A percentile compares a stretch with the other conserved stretches of the same genome.
Evolutionary conservation across 495 filamentous ascomycete species (phyloP).

Genomic region (Cudoniella acicularis): DNA sequence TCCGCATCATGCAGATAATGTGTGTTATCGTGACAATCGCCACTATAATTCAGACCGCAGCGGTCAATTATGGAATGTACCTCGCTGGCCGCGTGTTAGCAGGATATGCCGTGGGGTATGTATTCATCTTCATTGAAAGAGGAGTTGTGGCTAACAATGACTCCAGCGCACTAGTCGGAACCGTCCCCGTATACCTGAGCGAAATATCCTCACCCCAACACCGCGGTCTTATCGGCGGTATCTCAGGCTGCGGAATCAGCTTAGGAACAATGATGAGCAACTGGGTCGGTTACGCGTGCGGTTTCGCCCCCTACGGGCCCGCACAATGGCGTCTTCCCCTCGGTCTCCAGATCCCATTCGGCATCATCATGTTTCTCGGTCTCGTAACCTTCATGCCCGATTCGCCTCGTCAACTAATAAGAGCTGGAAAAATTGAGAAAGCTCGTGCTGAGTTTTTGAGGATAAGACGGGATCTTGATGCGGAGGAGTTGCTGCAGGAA

Average conservation of each 20-base stretch:
- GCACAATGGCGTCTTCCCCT: constrained; percentile 56
- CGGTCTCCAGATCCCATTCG: constrained; percentile 57
- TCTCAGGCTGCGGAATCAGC: constrained; percentile 54
- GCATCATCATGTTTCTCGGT: constrained; percentile 53
- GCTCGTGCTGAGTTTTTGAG: constrained; percentile 46
- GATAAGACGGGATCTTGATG: constrained; percentile 45
- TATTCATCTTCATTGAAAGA: neutral
- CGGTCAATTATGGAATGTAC: constrained; percentile 58
- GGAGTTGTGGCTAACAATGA: too few species aligned
- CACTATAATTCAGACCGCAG: constrained; percentile 51
- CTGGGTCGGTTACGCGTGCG: constrained; percentile 56
- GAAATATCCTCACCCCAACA: constrained; percentile 52
- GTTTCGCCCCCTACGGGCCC: constrained; percentile 49
- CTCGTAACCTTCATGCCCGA: constrained; percentile 57
- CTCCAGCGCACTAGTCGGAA: constrained; percentile 47
- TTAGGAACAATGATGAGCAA: constrained; percentile 57
- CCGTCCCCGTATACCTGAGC: constrained; percentile 56
- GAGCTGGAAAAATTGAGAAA: constrained; percentile 46
- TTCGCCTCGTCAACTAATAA: constrained; percentile 53
- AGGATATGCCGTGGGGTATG: constrained; percentile 53
- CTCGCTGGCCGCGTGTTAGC: constrained; percentile 52
- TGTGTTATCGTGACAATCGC: constrained; percentile 56
- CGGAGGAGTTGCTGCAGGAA: constrained; percentile 48
- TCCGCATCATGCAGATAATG: constrained; percentile 56
- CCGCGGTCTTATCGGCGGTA: constrained; percentile 55